phyloP scores from a whole-genome alignment of 2,329 filamentous ascomycete genomes.

The Akanthomyces dipterigenus region DNA sequence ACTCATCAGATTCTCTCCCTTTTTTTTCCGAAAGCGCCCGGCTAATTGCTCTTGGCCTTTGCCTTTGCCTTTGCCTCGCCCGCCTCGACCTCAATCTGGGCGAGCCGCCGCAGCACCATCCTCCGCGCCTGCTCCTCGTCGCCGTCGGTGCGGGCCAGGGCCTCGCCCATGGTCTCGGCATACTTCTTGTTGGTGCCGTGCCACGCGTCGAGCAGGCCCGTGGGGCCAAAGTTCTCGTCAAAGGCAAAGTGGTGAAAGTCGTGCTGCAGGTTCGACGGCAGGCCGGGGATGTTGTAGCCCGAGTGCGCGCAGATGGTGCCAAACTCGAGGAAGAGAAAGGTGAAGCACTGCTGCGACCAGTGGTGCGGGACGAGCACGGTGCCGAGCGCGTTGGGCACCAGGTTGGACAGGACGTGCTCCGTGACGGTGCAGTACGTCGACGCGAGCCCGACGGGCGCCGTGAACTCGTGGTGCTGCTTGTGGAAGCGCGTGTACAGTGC shows the following conservation, averaged over 20 bases:
- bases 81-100: constrained; percentile 12
- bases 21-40: not conserved
- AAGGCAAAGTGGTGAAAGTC: constrained; percentile 18
- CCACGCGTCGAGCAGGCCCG: constrained; percentile 13
- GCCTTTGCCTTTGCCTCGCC: not conserved
- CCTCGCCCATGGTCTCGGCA: constrained; percentile 11
- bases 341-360: constrained; percentile 15
- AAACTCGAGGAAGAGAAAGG: constrained; percentile 16
- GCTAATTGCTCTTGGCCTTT: not conserved
- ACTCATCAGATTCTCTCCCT: not conserved
- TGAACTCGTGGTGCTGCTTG: constrained; percentile 46
- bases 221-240: constrained; percentile 17
- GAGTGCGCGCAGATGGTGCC: constrained; percentile 14
- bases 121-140: constrained; percentile 15
- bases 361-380: constrained; percentile 13
- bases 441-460: constrained; percentile 42
- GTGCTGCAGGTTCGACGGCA: constrained; percentile 15
- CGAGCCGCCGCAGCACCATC: constrained; percentile 15
- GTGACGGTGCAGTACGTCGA: constrained; percentile 45
- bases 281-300: constrained; percentile 14
- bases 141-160: constrained; percentile 10
- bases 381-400: constrained; percentile 37
- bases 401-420: constrained; percentile 44
- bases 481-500: constrained; percentile 39
- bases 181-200: constrained; percentile 14